These are phyloP conservation scores for Beverwykella pulmonaria DNA, from an alignment of 495 filamentous ascomycete genomes.

Conservation along the genomic window DNA sequence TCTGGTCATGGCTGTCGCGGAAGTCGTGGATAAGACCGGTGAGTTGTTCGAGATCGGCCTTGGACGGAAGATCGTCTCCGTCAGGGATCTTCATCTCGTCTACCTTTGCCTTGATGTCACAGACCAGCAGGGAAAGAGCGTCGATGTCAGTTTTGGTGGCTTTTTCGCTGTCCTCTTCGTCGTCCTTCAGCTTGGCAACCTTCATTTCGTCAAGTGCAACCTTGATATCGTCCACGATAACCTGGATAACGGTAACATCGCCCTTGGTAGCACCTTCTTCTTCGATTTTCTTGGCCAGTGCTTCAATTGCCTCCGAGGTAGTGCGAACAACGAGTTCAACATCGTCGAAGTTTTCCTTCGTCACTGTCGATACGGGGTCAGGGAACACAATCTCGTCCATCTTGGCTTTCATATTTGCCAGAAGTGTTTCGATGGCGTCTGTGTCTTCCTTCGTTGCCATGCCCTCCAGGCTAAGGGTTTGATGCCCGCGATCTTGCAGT, in stretches of 20 bases:
- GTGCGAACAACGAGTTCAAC: slow-evolving; percentile 71
- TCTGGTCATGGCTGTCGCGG: slow-evolving; percentile 49
- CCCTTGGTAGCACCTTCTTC: slow-evolving; percentile 52
- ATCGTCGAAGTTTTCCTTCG: slow-evolving; percentile 73
- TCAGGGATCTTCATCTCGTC: slow-evolving; percentile 70
- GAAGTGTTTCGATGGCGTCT: slow-evolving; percentile 82
- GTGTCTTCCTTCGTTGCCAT: slow-evolving; percentile 78
- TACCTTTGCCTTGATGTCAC: slow-evolving; percentile 75
- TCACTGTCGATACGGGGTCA: slow-evolving; percentile 59
- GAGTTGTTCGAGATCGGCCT: slow-evolving; percentile 64
- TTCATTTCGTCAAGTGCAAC: slow-evolving; percentile 76
- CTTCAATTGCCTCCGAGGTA: slow-evolving; percentile 68
- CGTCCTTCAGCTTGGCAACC: slow-evolving; percentile 55
- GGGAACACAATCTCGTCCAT: slow-evolving; percentile 77
- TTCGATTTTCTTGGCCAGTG: slow-evolving; percentile 52
- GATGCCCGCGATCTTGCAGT: slow-evolving; percentile 41
- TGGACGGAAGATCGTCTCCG: slow-evolving; percentile 63
- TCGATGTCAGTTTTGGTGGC: slow-evolving; percentile 79
- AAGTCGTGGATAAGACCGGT: slow-evolving; percentile 70
- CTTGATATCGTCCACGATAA: slow-evolving; percentile 74
- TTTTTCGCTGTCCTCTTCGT: slow-evolving; percentile 63
- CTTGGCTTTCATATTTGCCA: slow-evolving; percentile 79
- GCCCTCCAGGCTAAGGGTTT: slow-evolving; percentile 49
- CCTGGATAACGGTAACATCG: slow-evolving; percentile 74
- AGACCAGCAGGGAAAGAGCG: slow-evolving; percentile 72